These are phyloP conservation scores for Peribolospora kevripleyi DNA, from an alignment of 768 basidiomycete genomes.

Conservation along the genomic window DNA sequence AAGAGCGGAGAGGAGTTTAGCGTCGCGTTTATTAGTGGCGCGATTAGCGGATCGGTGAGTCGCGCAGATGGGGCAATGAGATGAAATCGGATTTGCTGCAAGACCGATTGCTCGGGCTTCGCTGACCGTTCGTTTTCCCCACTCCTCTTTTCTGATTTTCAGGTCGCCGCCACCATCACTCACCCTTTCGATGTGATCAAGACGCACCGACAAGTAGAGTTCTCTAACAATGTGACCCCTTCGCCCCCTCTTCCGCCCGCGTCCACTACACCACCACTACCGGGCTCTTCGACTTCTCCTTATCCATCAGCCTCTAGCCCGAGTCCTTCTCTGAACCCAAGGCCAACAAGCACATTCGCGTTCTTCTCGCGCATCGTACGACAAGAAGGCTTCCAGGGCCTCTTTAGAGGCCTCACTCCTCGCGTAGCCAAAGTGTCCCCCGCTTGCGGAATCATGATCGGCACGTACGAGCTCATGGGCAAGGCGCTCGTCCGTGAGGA, in stretches of 20 bases:
- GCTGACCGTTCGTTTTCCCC: background rate
- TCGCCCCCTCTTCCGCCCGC: background rate
- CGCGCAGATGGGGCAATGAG: too few relatives aligned
- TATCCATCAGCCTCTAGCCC: conserved; percentile 26
- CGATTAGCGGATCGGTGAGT: conserved; percentile 46
- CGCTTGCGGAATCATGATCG: conserved; percentile 96
- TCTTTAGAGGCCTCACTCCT: conserved; percentile 66
- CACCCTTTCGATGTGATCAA: conserved; percentile 95
- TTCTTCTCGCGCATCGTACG: conserved; percentile 43
- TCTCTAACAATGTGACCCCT: background rate
- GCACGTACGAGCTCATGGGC: conserved; percentile 53
- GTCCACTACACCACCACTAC: background rate
- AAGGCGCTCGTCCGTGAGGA: conserved; percentile 9
- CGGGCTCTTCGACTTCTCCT: conserved; percentile 23
- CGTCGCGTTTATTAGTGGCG: conserved; percentile 71
- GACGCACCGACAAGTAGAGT: conserved; percentile 49
- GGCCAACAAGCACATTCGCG: conserved; percentile 31
- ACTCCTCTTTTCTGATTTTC: background rate
- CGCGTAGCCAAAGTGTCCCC: conserved; percentile 88
- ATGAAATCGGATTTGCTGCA: too few relatives aligned
- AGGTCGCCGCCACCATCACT: conserved; percentile 52
- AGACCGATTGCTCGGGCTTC: conserved; percentile 11
- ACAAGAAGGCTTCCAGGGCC: conserved; percentile 49
- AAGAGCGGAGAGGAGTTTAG: conserved; percentile 13
- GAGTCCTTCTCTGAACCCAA: conserved; percentile 17